Base-by-base conservation (phyloP, 371 early-diverging fungal species). In the Polyrhizophydium stewartii region DNA sequence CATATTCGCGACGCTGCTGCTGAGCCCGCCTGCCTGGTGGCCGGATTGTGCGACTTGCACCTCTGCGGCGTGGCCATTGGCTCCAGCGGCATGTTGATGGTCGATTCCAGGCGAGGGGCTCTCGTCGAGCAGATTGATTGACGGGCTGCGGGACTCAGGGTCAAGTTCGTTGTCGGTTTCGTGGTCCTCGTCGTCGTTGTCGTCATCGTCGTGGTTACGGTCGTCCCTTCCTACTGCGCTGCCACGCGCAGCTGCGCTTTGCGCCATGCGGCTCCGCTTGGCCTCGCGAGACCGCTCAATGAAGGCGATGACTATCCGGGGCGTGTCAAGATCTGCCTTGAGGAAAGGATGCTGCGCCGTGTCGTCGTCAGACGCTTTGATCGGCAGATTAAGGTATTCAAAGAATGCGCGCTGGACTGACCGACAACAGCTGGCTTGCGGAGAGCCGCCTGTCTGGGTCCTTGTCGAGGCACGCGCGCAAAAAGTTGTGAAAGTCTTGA, bases 301-400 rank as follows among this genome's bases (percentile, higher is more conserved):
- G 12, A 82, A 70, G 2, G 59, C 58, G 19, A 59, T 56, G 16
- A 82, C 56, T 7, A 74, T 64, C 16, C n/a, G 19, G 27, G 27
- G 25, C 25, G 53, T 16, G 10, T 50, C 35, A 1, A 61, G 33
- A 22, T 45, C 32, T 0, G 62, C 50, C 35, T 51, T 49, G 28
- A 75, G 58, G 51, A 79, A 81, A 7, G 78, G 77, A 59, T 81
- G 81, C 81, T 76, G 43, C 2, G 7, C n/a, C n/a, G n/a, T n/a
- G n/a, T 27, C 46, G 27, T 1, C 5, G 32, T 21, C 1, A 16
- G 45, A 10, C n/a, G 24, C 24, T 33, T 40, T 53, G 2, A 43
- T 10, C 7, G 17, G 28, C 28, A 24, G 12, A 25, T 7, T 22
- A 63, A 53, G 10, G 46, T 25, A 37, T 70, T 40, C 30, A 46